Base-by-base conservation (phyloP, 768 basidiomycete species). In the Suillus sp. region DNA sequence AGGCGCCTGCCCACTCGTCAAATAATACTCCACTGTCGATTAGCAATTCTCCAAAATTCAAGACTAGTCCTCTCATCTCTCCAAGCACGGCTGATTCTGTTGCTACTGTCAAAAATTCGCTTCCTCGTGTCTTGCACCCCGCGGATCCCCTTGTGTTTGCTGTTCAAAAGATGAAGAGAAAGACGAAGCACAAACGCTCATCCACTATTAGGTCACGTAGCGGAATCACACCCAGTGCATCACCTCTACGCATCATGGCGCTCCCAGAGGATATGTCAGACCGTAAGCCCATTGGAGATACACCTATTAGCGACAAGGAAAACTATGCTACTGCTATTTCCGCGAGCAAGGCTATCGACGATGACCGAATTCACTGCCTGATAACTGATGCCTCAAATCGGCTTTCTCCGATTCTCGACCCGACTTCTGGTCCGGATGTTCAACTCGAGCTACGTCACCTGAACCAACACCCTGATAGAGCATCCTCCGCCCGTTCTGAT, bases 371-470 rank as follows among this genome's bases (percentile, higher is more conserved):
- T 40, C 18, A 30, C 38, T 25, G 38, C 11, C 59, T 58, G 2
- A 61, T 32, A 53, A 64, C 60, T 16, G 64, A 67, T 25, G 59
- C 70, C 10, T 68, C 70, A 16, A 37, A 66, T 59, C 57, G 61
- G 37, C 63, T 58, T 47, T 58, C n/a, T 27, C 47, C 34, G 2
- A 34, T 51, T 16, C 22, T 7, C 20, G 25, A 27, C 38, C 25
- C 2, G 1, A 20, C 27, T 37, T 13, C 42, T 27, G 60, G 2
- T 6, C 42, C 34, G 7, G 48, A 65, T 10, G 25, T 8, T 27
- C 42, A 30, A 40, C 5, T 55, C 6, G 38, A 30, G 27, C 22
- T 25, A 25, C 25, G 20, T 10, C 16, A 18, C 18, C 35, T 34
- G 1, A 61, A 2, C 16, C 40, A 18, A 14, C 45, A 4, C 65